A percentile compares a stretch with the other conserved stretches of the same genome.
Conservation (phyloP, 2,329 filamentous ascomycete species). For the Colletotrichum tropicicola region DNA sequence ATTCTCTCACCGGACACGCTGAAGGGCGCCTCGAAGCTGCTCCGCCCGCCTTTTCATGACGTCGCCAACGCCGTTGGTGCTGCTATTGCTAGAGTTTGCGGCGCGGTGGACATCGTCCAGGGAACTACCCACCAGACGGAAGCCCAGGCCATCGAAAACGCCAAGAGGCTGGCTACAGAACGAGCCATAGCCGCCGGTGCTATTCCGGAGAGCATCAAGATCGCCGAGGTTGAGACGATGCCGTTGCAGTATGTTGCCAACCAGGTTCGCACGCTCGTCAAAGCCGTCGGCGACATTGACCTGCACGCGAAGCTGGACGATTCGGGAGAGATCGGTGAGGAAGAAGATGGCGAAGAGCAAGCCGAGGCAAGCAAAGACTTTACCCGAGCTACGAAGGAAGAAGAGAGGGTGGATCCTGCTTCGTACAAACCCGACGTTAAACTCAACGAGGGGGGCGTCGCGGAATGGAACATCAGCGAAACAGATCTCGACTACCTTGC, state of each 20-base stretch:
- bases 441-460: constrained; percentile 21
- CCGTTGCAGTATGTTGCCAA: constrained; percentile 43
- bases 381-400: constrained; percentile 47
- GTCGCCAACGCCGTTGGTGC: constrained; percentile 74
- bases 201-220: constrained; percentile 40
- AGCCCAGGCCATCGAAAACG: constrained; percentile 32
- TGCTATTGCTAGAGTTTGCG: constrained; percentile 68
- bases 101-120: constrained; percentile 51
- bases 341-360: constrained; percentile 53
- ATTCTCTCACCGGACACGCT: constrained; percentile 65
- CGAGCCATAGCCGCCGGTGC: constrained; percentile 30
- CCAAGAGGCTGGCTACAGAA: constrained; percentile 32
- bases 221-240: constrained; percentile 52
- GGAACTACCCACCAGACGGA: constrained; percentile 32
- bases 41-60: constrained; percentile 64
- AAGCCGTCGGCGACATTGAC: constrained; percentile 51
- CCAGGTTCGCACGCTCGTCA: constrained; percentile 45
- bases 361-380: constrained; percentile 45
- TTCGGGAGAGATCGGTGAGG: constrained; percentile 45
- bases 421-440: constrained; percentile 6
- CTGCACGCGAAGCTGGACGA: constrained; percentile 46
- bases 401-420: constrained; percentile 51
- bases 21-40: constrained; percentile 62
- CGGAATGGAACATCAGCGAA: constrained; percentile 53
- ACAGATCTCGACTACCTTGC: constrained; percentile 54